A percentile compares a stretch with the other conserved stretches of the same genome.
These are phyloP conservation scores for Colletotrichum filicis DNA, from an alignment of 2,329 filamentous ascomycete species.

Conservation along the genomic window DNA sequence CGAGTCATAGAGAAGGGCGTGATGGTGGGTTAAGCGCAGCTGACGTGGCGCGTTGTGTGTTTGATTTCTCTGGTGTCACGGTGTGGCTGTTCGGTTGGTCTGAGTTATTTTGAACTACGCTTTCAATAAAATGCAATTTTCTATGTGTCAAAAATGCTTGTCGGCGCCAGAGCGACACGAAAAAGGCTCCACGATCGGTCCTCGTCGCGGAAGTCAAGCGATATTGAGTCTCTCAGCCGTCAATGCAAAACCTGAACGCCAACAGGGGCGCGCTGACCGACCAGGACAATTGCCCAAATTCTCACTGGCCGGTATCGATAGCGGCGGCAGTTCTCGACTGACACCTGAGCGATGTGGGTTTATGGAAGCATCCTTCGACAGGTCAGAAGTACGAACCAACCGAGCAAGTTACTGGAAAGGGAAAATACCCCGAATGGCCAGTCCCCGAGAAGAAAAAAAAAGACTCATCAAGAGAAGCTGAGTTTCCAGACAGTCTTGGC, in stretches of 20 bases:
- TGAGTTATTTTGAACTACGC: background rate
- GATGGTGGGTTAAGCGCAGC: constrained; percentile 3
- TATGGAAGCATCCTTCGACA: background rate
- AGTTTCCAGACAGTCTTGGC: background rate
- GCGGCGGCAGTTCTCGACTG: background rate
- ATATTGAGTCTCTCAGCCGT: constrained; percentile 9
- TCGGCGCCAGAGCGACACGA: background rate
- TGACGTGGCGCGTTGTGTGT: constrained; percentile 19
- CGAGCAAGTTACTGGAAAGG: constrained; percentile 11
- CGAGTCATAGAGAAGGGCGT: background rate
- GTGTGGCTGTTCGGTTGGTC: background rate
- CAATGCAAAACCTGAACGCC: background rate
- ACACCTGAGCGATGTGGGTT: constrained; percentile 15
- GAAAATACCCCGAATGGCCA: background rate
- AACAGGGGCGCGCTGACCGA: background rate
- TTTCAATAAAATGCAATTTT: background rate
- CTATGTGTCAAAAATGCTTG: background rate
- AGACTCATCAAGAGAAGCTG: background rate
- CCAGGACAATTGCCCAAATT: background rate
- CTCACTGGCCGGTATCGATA: background rate
- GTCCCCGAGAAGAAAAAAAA: background rate
- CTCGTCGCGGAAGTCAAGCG: constrained; percentile 14
- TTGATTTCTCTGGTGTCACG: background rate
- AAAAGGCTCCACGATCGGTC: constrained; percentile 5
- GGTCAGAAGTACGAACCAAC: background rate